Conservation (phyloP, 805 yeast genomes). For the Teunomyces tritomae region DNA sequence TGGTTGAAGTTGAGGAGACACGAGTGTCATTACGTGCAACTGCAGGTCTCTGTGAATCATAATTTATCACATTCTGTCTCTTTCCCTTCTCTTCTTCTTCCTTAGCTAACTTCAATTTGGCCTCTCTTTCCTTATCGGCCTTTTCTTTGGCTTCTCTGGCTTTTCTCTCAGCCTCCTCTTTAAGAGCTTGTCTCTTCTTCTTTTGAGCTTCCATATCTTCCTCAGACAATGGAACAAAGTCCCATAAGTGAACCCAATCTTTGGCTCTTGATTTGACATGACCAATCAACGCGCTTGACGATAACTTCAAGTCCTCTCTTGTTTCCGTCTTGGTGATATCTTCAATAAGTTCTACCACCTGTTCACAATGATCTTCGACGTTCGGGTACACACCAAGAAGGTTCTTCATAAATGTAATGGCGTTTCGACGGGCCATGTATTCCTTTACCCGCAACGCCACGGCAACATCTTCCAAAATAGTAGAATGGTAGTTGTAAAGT, state of each 20-base stretch:
- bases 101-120: background rate
- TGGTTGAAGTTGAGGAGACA: slow-evolving; percentile 8
- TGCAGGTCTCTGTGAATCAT: slow-evolving; percentile 9
- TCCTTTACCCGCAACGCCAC: slow-evolving; percentile 48
- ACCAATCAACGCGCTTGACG: slow-evolving; percentile 71
- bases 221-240: slow-evolving; percentile 50
- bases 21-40: slow-evolving; percentile 11
- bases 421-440: slow-evolving; percentile 78
- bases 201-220: slow-evolving; percentile 35
- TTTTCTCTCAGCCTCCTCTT: slow-evolving; percentile 14
- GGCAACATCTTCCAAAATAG: slow-evolving; percentile 43
- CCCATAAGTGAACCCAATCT: slow-evolving; percentile 53
- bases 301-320: slow-evolving; percentile 77
- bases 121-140: slow-evolving; percentile 11
- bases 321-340: slow-evolving; percentile 50
- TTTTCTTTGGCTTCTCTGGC: slow-evolving; percentile 13
- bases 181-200: slow-evolving; percentile 19
- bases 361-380: slow-evolving; percentile 63
- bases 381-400: slow-evolving; percentile 63
- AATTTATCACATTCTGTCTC: slow-evolving; percentile 9
- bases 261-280: slow-evolving; percentile 55
- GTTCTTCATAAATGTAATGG: slow-evolving; percentile 72
- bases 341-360: slow-evolving; percentile 46
- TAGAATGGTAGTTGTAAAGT: slow-evolving; percentile 56
- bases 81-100: slow-evolving; percentile 11